Base-by-base conservation (phyloP, 768 basidiomycete species). In the Mycena galericulata region DNA sequence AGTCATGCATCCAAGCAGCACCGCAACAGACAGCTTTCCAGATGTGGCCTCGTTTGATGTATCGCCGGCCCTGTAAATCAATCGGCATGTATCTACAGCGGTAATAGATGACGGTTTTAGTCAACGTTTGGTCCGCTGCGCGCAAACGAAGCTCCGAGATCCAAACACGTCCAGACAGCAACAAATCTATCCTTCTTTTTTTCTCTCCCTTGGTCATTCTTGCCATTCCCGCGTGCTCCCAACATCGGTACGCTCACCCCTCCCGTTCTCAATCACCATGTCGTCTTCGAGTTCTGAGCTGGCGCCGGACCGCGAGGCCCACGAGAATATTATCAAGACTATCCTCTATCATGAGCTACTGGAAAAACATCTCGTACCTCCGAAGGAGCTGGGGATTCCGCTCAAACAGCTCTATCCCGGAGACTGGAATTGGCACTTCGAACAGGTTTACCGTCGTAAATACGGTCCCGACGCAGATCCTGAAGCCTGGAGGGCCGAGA, bases 341-440 rank as follows among this genome's bases (percentile, higher is more conserved):
- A 24, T 60, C 29, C 12, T 60, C 26, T 60, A 59, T 26, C 57
- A 53, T 43, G 14, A 0, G 17, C 20, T 51, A 2, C 12, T 59
- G 9, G 50, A 61, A 12, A 18, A 56, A 20, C 22, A 24, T 11
- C 22, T 22, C 18, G 26, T 55, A 1, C 58, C 59, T n/a, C 58
- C 66, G 14, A 55, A 51, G n/a, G 51, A 61, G 26, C 51, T 67
- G 6, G 66, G 66, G 0, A 55, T 67, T 14, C 59, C 66, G 10
- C 51, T 55, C 30, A 59, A 61, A 36, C 36, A 55, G 7, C 0
- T 36, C 7, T 63, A 11, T 9, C 62, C 59, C 30, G 40, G 10
- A 0, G 66, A 67, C 36, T 67, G 66, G 66, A 67, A 67, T 12
- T 46, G 0, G 4, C 53, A 61, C 32, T 67, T 67, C 45, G 24